Evolutionary conservation across 352 stramenopile species (phyloP).

Genomic region (Globisporangium solare): DNA sequence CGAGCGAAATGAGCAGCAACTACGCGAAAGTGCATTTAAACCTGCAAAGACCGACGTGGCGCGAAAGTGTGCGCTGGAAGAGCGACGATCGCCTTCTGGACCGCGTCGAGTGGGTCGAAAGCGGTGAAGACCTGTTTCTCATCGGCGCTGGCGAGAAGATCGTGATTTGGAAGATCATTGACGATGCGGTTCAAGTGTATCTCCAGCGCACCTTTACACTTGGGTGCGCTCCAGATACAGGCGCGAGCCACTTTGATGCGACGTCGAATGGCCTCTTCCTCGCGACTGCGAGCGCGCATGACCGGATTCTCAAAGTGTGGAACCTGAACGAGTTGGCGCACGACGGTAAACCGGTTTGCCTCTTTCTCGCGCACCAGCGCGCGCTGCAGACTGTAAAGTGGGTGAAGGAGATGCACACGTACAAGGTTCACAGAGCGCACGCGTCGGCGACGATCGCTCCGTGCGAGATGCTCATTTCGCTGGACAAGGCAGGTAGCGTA

Average conservation of each 20-base stretch:
- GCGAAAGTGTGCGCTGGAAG: conserved; percentile 66
- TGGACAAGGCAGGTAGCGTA: conserved; percentile 57
- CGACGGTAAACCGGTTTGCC: conserved; percentile 47
- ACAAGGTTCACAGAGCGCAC: conserved; percentile 23
- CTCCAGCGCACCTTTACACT: conserved; percentile 64
- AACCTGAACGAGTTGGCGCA: conserved; percentile 41
- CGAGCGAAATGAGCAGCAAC: conserved; percentile 23
- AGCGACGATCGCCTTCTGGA: conserved; percentile 55
- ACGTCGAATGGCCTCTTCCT: conserved; percentile 52
- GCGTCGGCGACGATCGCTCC: conserved; percentile 7
- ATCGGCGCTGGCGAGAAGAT: conserved; percentile 63
- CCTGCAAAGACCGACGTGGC: conserved; percentile 59
- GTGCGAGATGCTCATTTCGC: conserved; percentile 69
- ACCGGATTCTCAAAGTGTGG: conserved; percentile 77
- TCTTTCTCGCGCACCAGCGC: conserved; percentile 58
- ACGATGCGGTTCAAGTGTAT: conserved; percentile 77
- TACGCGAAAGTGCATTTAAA: conserved; percentile 73
- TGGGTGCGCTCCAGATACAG: conserved; percentile 10
- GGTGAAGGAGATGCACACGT: conserved; percentile 53
- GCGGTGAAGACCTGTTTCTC: conserved; percentile 60
- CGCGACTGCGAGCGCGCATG: conserved; percentile 48
- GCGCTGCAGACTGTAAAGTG: conserved; percentile 49
- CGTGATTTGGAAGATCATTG: conserved; percentile 78
- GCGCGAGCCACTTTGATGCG: conserved; percentile 57
- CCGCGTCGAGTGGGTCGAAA: conserved; percentile 73